Conservation (phyloP, 306 rosid species). For the Castanea crenata region DNA sequence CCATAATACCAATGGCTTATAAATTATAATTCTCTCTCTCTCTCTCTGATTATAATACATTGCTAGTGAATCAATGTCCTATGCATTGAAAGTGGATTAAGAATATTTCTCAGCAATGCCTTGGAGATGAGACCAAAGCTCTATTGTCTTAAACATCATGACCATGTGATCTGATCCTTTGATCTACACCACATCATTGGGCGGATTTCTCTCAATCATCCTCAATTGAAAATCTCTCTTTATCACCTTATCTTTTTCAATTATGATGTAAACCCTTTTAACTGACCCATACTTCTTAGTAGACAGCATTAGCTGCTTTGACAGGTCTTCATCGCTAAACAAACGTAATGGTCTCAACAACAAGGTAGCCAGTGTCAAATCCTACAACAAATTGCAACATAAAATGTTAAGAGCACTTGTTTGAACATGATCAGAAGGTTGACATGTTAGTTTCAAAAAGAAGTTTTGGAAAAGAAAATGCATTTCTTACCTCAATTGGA, state of each 20-base stretch:
- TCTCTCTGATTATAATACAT: too few relatives aligned
- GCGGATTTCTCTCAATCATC: conserved; percentile 37
- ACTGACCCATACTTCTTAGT: conserved; percentile 30
- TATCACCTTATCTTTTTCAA: conserved; percentile 10
- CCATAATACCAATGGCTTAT: too few relatives aligned
- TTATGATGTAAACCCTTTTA: conserved; percentile 27
- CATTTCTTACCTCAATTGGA: conserved; percentile 19
- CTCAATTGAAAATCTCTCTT: conserved; percentile 20
- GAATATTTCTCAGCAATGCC: conserved; percentile 8
- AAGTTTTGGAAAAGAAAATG: not conserved
- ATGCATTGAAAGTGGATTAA: not conserved
- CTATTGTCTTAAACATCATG: conserved; percentile 40
- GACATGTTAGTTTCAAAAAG: too few relatives aligned
- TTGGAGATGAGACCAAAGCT: conserved; percentile 24
- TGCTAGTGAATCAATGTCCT: too few relatives aligned
- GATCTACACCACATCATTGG: conserved; percentile 27
- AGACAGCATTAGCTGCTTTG: conserved; percentile 15
- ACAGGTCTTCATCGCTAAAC: conserved; percentile 24
- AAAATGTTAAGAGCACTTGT: not conserved
- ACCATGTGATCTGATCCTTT: conserved; percentile 43
- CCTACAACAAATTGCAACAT: conserved; percentile 15
- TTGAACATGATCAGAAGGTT: not conserved
- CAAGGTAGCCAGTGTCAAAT: conserved; percentile 20
- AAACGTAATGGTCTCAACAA: conserved; percentile 36
- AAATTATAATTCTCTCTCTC: too few relatives aligned